Evolutionary conservation across 768 basidiomycete species (phyloP).

Genomic region (Hortiboletus flavorubellus): DNA sequence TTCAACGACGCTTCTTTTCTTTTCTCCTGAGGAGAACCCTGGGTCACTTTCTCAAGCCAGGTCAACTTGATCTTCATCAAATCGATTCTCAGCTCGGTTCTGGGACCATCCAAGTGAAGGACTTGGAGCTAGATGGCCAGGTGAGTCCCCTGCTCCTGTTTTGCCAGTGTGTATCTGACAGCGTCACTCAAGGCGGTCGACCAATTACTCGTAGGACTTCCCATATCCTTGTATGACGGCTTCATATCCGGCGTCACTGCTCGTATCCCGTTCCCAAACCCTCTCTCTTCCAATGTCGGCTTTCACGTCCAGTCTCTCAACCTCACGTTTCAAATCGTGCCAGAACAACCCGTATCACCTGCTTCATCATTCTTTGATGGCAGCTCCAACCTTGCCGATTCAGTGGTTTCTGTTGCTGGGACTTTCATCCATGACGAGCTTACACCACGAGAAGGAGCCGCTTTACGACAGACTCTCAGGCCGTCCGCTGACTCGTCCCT

Average conservation of each 20-base stretch:
- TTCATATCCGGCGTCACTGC: conserved; percentile 71
- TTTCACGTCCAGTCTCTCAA: conserved; percentile 66
- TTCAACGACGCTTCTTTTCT: conserved; percentile 87
- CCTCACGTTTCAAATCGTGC: conserved; percentile 56
- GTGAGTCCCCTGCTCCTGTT: conserved; percentile 42
- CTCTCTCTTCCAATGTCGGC: conserved; percentile 68
- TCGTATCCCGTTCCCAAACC: conserved; percentile 83
- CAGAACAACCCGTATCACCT: conserved; percentile 15
- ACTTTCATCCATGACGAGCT: conserved; percentile 86
- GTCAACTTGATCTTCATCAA: conserved; percentile 81
- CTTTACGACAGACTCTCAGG: conserved; percentile 67
- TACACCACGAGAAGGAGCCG: conserved; percentile 63
- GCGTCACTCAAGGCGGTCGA: conserved; percentile 67
- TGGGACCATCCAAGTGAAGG: conserved; percentile 82
- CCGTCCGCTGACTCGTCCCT: conserved; percentile 35
- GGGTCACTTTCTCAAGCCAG: conserved; percentile 84
- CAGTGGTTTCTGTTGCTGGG: conserved; percentile 81
- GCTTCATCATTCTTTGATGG: conserved; percentile 11
- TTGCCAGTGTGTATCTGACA: conserved; percentile 14
- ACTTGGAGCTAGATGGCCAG: conserved; percentile 73
- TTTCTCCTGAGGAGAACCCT: conserved; percentile 81
- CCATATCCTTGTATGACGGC: conserved; percentile 67
- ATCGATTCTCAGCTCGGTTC: conserved; percentile 93
- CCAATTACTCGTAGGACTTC: conserved; percentile 57
- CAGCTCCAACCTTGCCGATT: conserved; percentile 58